These are phyloP conservation scores for Torulaspora microellipsoides DNA, from an alignment of 805 yeast species.

Conservation along the genomic window DNA sequence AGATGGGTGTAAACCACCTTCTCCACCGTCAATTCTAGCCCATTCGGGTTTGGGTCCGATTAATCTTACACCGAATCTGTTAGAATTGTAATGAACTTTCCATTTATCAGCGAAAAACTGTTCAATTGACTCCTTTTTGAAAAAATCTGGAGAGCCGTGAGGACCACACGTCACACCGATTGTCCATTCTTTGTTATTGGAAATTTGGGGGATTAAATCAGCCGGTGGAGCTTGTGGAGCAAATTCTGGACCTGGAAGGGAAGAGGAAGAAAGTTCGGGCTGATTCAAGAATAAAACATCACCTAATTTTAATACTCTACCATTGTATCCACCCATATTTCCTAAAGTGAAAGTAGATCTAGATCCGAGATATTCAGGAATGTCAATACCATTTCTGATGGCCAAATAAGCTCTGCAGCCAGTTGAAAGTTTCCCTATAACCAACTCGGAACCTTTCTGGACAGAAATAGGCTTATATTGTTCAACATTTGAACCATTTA, in stretches of 20 bases:
- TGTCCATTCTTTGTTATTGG: constrained; percentile 50
- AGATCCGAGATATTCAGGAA: constrained; percentile 91
- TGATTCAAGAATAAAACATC: constrained; percentile 87
- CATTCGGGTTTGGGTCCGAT: constrained; percentile 95
- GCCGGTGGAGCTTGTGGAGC: constrained; percentile 58
- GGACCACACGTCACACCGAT: constrained; percentile 97
- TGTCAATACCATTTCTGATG: constrained; percentile 89
- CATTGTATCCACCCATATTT: constrained; percentile 88
- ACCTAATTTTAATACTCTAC: constrained; percentile 85
- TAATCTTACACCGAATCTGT: constrained; percentile 91
- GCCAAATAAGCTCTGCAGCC: constrained; percentile 93
- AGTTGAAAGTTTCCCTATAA: constrained; percentile 70
- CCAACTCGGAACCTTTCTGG: constrained; percentile 68
- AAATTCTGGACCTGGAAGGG: constrained; percentile 66
- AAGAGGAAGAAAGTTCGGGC: constrained; percentile 60
- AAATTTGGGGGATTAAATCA: constrained; percentile 34
- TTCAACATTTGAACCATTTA: constrained; percentile 52
- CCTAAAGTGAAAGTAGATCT: constrained; percentile 95
- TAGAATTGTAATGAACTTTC: constrained; percentile 97
- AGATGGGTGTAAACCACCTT: constrained; percentile 98
- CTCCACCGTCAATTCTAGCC: constrained; percentile 97
- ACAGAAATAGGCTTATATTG: constrained; percentile 73
- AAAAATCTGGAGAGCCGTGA: constrained; percentile 96
- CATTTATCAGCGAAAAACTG: constrained; percentile 75
- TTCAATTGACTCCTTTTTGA: constrained; percentile 64